Base-by-base conservation (phyloP, 495 filamentous ascomycete genomes). In the Penicillium taxi region DNA sequence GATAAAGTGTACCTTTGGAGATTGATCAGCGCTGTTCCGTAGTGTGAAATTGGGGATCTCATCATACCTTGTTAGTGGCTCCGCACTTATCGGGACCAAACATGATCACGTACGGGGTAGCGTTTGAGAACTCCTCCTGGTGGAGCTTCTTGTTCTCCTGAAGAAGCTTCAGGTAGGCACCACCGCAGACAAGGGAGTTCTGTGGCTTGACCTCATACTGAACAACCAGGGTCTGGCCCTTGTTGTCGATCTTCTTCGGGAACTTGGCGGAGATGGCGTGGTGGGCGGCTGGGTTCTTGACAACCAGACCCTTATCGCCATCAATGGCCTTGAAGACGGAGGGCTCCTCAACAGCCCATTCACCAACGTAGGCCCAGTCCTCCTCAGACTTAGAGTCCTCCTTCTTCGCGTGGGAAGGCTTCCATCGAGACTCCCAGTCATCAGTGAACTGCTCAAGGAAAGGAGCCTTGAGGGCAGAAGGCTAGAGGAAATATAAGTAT, bases 181-280 rank as follows among this genome's bases (percentile, higher is more conserved):
- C 93, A 75, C 93, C 93, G 65, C 93, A 99, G 58, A 96, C 89
- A 37, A 99, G 79, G 44, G 89, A 90, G 67, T 90, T 88, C 67
- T 99, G 93, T 45, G 95, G 83, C 80, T 99, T 96, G 55, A 99
- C 93, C 63, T 99, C 93, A 54, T 99, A 99, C 67, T 99, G 93
- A 34, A 96, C 88, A 39, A 99, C 93, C 31, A 99, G 72, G 34
- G 84, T 81, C 75, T 96, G 94, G 58, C 78, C 86, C 78, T 91
- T 96, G 72, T 91, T 91, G 63, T 96, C 83, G 53, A 99, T 83
- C 67, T 83, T 82, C 77, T 94, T 91, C 56, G 80, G 73, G 74
- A 99, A 96, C 67, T 96, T 96, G 67, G 93, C 87, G 29, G 93
- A 96, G 65, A 99, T 99, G 68, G 93, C 93, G 70, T 99, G 91